Conservation (phyloP, 139 green algal species). For the Raphidocelis subcapitata region DNA sequence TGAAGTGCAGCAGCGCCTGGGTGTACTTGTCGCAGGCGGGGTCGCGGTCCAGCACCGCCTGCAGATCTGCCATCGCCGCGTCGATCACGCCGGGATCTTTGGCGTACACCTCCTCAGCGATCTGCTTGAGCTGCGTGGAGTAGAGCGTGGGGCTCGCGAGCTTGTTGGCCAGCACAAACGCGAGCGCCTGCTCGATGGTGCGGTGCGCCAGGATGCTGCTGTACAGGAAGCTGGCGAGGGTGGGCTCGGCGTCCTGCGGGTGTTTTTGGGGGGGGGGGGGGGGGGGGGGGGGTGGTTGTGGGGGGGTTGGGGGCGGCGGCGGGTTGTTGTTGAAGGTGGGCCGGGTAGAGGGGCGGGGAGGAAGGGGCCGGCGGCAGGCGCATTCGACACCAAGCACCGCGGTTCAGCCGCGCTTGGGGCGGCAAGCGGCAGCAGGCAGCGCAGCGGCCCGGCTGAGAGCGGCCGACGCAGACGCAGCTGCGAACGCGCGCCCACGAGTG, state of each 20-base stretch:
- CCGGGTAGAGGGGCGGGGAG: too few relatives aligned
- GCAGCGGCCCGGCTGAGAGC: neutral
- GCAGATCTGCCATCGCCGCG: constrained; percentile 70
- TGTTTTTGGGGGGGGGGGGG: neutral
- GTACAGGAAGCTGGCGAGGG: constrained; percentile 88
- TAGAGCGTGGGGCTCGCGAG: constrained; percentile 84
- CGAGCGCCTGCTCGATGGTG: constrained; percentile 73
- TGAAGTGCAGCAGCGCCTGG: constrained; percentile 91
- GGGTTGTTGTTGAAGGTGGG: neutral
- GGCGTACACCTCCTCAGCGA: constrained; percentile 42
- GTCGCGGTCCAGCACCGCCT: constrained; percentile 68
- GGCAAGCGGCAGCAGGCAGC: neutral
- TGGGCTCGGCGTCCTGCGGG: constrained; percentile 68
- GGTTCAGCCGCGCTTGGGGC: neutral
- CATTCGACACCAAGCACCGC: too few relatives aligned
- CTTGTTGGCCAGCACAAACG: constrained; percentile 96
- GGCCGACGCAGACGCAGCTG: neutral
- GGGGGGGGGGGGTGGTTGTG: neutral
- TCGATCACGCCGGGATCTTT: constrained; percentile 59
- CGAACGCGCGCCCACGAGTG: neutral
- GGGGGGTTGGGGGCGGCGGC: neutral
- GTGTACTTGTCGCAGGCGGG: constrained; percentile 89
- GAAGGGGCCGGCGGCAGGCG: too few relatives aligned
- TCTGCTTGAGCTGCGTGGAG: constrained; percentile 78
- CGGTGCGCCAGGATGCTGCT: constrained; percentile 86